A percentile compares a stretch with the other conserved stretches of the same genome.
Conservation (phyloP, 1,284 basidiomycete species). For the Bondarzewia mesenterica region DNA sequence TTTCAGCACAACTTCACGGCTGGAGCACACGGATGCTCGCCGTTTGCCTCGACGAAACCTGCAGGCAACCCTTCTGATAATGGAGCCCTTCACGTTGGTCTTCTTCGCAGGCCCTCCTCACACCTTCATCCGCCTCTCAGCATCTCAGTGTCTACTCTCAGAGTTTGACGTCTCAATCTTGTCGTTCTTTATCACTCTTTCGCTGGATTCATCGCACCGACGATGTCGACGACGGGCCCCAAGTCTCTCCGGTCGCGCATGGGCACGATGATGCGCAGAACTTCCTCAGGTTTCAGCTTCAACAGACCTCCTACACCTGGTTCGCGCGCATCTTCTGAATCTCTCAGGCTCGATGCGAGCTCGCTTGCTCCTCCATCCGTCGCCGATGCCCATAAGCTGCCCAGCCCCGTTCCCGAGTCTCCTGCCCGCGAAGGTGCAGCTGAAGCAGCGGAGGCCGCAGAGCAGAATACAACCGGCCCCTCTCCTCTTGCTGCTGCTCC, state of each 20-base stretch:
- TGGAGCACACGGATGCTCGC: slow-evolving; percentile 17
- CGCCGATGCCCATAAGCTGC: slow-evolving; percentile 17
- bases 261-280: slow-evolving; percentile 39
- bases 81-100: slow-evolving; percentile 3
- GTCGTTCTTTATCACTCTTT: background rate
- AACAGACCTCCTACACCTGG: slow-evolving; percentile 27
- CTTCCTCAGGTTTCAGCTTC: slow-evolving; percentile 36
- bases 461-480: background rate
- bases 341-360: slow-evolving; percentile 15
- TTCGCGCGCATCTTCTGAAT: slow-evolving; percentile 17
- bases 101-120: slow-evolving; percentile 17
- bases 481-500: slow-evolving; percentile 4
- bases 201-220: background rate
- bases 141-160: background rate
- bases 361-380: slow-evolving; percentile 14
- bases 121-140: background rate
- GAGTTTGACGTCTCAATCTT: slow-evolving; percentile 8
- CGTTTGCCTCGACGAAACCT: slow-evolving; percentile 21
- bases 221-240: slow-evolving; percentile 12
- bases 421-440: slow-evolving; percentile 39
- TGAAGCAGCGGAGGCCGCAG: slow-evolving; percentile 9
- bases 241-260: slow-evolving; percentile 25
- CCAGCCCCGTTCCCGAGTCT: slow-evolving; percentile 49
- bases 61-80: slow-evolving; percentile 15
- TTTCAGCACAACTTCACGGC: no score